Conservation (phyloP, 1,284 basidiomycete genomes). For the Rhodotorula sp. region DNA sequence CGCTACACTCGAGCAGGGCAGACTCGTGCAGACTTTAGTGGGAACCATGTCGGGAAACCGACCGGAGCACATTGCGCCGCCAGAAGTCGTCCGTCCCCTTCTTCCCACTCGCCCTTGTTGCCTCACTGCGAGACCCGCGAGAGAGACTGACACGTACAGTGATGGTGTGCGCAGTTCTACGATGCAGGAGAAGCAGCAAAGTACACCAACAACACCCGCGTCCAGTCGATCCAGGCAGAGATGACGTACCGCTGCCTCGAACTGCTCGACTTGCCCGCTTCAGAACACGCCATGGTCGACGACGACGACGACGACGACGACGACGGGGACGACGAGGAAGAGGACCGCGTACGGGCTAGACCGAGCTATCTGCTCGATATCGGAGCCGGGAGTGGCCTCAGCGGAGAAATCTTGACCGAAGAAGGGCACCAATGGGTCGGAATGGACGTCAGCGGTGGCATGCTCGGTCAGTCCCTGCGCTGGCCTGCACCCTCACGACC, state of each 20-base stretch:
- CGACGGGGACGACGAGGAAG: background rate
- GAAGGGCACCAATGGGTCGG: conserved; percentile 93
- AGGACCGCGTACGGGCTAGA: conserved; percentile 44
- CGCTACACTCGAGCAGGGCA: background rate
- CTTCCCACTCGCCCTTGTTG: background rate
- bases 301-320: conserved; percentile 33
- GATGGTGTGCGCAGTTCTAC: conserved; percentile 70
- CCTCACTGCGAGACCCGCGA: background rate
- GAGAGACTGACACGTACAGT: conserved; percentile 5
- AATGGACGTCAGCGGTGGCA: conserved; percentile 91
- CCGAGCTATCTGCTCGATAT: conserved; percentile 88
- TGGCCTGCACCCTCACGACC: background rate
- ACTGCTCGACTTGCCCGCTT: conserved; percentile 66
- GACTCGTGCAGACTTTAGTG: background rate
- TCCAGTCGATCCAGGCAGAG: conserved; percentile 93
- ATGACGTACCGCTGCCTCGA: conserved; percentile 97
- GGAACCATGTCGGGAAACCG: conserved; percentile 50
- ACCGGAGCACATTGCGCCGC: conserved; percentile 92
- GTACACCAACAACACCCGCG: conserved; percentile 88
- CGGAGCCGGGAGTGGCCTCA: conserved; percentile 96
- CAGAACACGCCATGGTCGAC: background rate
- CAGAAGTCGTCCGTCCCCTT: conserved; percentile 74
- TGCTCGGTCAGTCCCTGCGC: conserved; percentile 63
- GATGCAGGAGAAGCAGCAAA: conserved; percentile 92
- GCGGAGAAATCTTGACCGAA: conserved; percentile 93